Percentiles rank a stretch among this genome's conserved stretches.
phyloP scores from a whole-genome alignment of 1,284 basidiomycete genomes.

The Melampsora americana region DNA sequence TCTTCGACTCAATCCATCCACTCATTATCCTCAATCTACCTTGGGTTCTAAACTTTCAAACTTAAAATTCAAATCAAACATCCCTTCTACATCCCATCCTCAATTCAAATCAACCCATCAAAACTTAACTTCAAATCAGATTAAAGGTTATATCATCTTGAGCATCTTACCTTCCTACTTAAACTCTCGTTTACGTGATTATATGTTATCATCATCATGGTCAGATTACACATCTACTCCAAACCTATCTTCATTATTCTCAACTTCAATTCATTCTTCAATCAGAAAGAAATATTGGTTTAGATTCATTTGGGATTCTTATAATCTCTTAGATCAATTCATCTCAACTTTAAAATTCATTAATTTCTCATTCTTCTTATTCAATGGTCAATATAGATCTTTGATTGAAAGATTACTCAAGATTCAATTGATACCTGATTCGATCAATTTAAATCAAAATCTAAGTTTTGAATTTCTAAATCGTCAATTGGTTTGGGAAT shows the following conservation, averaged over 20 bases:
- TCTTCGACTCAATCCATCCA: neutral
- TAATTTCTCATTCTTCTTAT: slow-evolving; percentile 17
- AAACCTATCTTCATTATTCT: neutral
- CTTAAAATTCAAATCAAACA: no score
- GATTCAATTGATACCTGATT: slow-evolving; percentile 69
- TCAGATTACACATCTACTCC: slow-evolving; percentile 8
- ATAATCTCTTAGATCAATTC: slow-evolving; percentile 1
- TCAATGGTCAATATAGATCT: slow-evolving; percentile 69
- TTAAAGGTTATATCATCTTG: slow-evolving; percentile 65
- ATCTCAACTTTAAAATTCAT: neutral
- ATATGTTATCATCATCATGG: slow-evolving; percentile 58
- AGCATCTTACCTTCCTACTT: slow-evolving; percentile 77
- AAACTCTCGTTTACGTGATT: slow-evolving; percentile 67
- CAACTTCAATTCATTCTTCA: neutral
- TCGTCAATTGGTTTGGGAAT: slow-evolving; percentile 98
- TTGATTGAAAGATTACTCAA: slow-evolving; percentile 75
- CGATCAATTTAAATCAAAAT: slow-evolving; percentile 67
- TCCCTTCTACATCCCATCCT: neutral
- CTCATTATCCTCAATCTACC: neutral
- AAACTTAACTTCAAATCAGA: slow-evolving; percentile 44
- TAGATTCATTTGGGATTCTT: neutral
- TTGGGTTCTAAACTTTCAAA: no score
- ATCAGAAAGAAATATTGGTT: neutral
- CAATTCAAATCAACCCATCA: slow-evolving; percentile 5
- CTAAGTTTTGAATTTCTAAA: slow-evolving; percentile 99